Evolutionary conservation across 192 early-diverging fungal species (phyloP).

Genomic region (Backusella psychrophila): DNA sequence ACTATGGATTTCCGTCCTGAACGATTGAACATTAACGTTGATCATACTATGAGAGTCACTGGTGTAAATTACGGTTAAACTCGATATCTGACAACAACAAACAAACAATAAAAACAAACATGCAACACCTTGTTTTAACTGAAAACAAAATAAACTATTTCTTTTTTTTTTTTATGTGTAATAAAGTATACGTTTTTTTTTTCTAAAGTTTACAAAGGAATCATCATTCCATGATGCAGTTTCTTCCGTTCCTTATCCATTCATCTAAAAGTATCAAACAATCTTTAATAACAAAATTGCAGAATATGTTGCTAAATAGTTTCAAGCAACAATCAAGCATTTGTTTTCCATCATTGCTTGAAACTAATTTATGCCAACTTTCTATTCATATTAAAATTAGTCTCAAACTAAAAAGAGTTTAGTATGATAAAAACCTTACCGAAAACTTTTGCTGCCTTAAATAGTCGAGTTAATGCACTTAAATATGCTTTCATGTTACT

Average conservation of each 20-base stretch:
- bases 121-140: not conserved
- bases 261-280: constrained; percentile 4
- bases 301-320: not conserved
- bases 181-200: not conserved
- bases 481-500: constrained; percentile 9
- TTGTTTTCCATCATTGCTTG: not conserved
- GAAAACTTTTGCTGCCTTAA: not conserved
- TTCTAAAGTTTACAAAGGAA: not conserved
- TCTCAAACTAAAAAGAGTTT: not conserved
- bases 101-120: not conserved
- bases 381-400: not conserved
- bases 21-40: constrained; percentile 45
- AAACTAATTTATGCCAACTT: not conserved
- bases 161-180: not conserved
- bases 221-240: not conserved
- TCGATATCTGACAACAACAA: not conserved
- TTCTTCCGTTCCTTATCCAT: constrained; percentile 2
- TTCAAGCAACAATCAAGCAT: not conserved
- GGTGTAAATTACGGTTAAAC: constrained; percentile 42
- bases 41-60: constrained; percentile 28
- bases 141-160: not conserved
- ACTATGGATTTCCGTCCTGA: constrained; percentile 49
- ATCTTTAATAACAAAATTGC: constrained; percentile 17
- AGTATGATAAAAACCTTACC: not conserved
- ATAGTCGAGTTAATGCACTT: not conserved